phyloP scores from a whole-genome alignment of 148 eudicot genomes.

The Amaranthus palmeri region DNA sequence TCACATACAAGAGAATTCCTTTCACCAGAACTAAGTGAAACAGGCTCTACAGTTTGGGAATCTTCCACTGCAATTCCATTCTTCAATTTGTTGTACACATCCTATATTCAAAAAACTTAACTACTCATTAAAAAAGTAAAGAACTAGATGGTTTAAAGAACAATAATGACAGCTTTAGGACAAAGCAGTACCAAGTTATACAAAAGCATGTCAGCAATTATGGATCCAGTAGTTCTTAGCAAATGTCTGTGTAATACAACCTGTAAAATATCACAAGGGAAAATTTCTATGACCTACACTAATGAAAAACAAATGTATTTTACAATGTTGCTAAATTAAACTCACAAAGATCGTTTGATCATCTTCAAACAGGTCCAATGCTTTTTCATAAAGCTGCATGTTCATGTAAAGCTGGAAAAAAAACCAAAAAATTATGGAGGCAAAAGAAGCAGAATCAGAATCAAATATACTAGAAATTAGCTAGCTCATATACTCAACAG shows the following conservation, averaged over 20 bases:
- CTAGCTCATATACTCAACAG: conserved; percentile 11
- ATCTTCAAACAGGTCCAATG: conserved; percentile 88
- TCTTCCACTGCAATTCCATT: conserved; percentile 82
- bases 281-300: conserved; percentile 10
- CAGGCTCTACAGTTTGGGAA: conserved; percentile 47
- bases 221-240: conserved; percentile 66
- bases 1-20: conserved; percentile 64
- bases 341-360: conserved; percentile 81
- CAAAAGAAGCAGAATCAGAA: background rate
- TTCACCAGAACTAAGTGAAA: conserved; percentile 63
- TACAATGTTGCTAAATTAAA: conserved; percentile 15
- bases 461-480: background rate
- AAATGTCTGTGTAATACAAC: conserved; percentile 82
- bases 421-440: conserved; percentile 3
- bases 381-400: conserved; percentile 89
- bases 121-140: background rate
- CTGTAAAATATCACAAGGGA: conserved; percentile 30
- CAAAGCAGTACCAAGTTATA: conserved; percentile 50
- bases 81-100: conserved; percentile 67
- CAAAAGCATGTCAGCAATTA: conserved; percentile 64
- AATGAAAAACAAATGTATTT: background rate
- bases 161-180: background rate
- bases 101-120: conserved; percentile 41
- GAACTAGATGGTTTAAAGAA: background rate
- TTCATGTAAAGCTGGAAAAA: conserved; percentile 62